Base-by-base conservation (phyloP, 108 stramenopile genomes). In the Pseudonitzschia delicatissima region DNA sequence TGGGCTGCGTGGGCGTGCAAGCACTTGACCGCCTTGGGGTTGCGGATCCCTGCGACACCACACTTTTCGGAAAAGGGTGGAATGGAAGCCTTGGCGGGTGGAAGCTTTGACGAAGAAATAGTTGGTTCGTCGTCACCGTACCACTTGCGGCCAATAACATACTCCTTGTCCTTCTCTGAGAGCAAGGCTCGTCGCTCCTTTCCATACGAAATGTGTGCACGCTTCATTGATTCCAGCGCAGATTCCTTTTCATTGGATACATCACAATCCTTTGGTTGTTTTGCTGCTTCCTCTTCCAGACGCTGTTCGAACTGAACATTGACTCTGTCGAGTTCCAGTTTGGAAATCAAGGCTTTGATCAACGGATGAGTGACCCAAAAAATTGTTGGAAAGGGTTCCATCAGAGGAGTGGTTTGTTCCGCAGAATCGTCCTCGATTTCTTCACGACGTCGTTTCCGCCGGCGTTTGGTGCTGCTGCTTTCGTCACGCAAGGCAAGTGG, bases 331-430 rank as follows among this genome's bases (percentile, higher is more conserved):
- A 86, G 9, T 74, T 93, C 92, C 31, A 93, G 52, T 67, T 82
- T 70, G 18, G 83, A 84, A 23, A 89, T 80, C 40, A 81, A 55
- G 5, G 76, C 73, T 13, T 73, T 74, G 5, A 91, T 68, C 9
- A 51, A 25, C 3, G 92, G 92, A 63, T 82, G 80, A 1, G 89
- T 87, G 23, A 93, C 74, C 92, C 92, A 93, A 55, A 80, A 90
- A 2, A 87, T 78, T 1, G 92, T 93, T 9, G 92, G 92, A 68
- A 93, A 93, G 2, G 92, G 92, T 69, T 93, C 92, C 25, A 93
- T 55, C 20, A 93, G 65, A 29, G 53, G 64, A 36, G 12, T 25
- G 23, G 15, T 63, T 27, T 23, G 31, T 13, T 31, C 60, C 12
- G 26, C 17, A 13, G 12, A 45, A 27, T 20, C 32, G 29, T 29